Percentiles rank a stretch among this genome's conserved stretches.
phyloP scores from a whole-genome alignment of 805 yeast genomes.

The Kodamaea fukazawae region DNA sequence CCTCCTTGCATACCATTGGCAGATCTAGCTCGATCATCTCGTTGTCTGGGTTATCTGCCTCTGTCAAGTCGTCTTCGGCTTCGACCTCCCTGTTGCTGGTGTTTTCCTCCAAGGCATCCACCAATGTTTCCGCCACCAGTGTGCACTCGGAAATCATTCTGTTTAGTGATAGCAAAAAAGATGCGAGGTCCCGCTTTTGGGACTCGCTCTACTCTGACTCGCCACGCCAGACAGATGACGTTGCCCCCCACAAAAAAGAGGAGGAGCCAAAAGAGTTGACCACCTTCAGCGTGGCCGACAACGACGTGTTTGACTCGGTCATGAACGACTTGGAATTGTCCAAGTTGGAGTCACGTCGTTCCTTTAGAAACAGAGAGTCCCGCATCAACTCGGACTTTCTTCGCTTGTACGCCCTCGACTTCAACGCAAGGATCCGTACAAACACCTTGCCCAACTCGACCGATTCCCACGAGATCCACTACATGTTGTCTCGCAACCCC shows the following conservation, averaged over 20 bases:
- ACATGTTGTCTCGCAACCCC: constrained; percentile 13
- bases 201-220: no score
- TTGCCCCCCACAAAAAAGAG: neutral
- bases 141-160: neutral
- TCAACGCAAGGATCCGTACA: constrained; percentile 31
- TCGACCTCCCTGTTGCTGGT: constrained; percentile 10
- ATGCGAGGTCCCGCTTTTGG: no score
- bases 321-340: constrained; percentile 6
- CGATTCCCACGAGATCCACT: constrained; percentile 18
- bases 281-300: constrained; percentile 9
- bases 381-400: constrained; percentile 51
- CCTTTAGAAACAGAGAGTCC: constrained; percentile 39
- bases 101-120: constrained; percentile 3
- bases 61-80: no score
- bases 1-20: no score
- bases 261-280: constrained; percentile 11
- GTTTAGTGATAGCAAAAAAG: no score
- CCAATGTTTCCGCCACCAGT: constrained; percentile 1
- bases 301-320: constrained; percentile 4
- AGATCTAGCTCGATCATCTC: no score
- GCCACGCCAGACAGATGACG: constrained; percentile 11
- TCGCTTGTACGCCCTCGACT: constrained; percentile 49
- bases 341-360: constrained; percentile 10
- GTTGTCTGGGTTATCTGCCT: no score
- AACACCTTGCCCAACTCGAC: constrained; percentile 22